phyloP scores from a whole-genome alignment of 139 green algal genomes.

The Tetradesmus obliquus region DNA sequence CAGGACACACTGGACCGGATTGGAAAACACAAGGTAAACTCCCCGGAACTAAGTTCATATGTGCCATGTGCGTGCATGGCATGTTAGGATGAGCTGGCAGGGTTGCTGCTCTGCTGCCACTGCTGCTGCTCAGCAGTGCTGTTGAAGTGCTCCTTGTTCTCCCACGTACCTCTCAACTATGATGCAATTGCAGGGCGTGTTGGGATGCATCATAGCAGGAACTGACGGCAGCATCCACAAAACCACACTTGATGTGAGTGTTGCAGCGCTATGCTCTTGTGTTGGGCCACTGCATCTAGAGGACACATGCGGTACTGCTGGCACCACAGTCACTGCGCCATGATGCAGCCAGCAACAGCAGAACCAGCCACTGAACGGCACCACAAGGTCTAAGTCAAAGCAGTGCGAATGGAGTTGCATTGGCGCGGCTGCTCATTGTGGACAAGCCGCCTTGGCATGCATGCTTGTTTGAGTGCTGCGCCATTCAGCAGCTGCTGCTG shows the following conservation, averaged over 20 bases:
- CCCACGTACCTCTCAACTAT: too few species aligned
- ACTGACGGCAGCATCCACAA: slow-evolving; percentile 57
- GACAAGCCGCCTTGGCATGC: too few species aligned
- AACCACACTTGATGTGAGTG: slow-evolving; percentile 61
- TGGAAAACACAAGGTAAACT: slow-evolving; percentile 39
- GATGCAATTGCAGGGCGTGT: slow-evolving; percentile 57
- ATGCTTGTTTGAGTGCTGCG: background rate
- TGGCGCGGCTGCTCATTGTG: too few species aligned
- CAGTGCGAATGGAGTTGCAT: too few species aligned
- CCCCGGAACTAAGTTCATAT: background rate
- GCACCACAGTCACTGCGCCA: background rate
- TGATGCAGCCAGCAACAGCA: background rate
- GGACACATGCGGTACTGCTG: background rate
- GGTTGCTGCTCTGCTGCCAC: background rate
- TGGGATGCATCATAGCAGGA: slow-evolving; percentile 65
- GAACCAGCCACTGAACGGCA: too few species aligned
- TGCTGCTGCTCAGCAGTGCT: background rate
- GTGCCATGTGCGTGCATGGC: background rate
- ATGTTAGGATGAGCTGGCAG: background rate
- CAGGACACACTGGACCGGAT: slow-evolving; percentile 40
- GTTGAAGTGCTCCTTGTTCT: too few species aligned
- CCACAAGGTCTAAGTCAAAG: too few species aligned
- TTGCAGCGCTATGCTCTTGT: background rate
- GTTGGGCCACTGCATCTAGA: too few species aligned
- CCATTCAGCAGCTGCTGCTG: background rate